phyloP scores from a whole-genome alignment of 2,329 filamentous ascomycete genomes.

The Zymoseptoria crescenta region DNA sequence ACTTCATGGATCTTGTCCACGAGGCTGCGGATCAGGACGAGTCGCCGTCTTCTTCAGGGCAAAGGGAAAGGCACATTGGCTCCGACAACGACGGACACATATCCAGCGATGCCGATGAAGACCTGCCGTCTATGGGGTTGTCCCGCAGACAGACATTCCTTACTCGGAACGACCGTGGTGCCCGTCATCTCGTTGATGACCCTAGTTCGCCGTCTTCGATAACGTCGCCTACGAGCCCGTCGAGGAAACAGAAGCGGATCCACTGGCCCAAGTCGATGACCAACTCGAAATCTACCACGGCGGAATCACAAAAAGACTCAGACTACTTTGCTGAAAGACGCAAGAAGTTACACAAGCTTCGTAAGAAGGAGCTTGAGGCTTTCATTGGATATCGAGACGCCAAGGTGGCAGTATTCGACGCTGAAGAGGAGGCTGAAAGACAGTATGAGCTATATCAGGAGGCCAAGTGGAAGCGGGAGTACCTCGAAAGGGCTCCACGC shows the following conservation, averaged over 20 bases:
- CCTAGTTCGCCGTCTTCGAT: background rate
- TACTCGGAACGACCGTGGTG: slow-evolving; percentile 9
- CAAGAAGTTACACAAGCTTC: slow-evolving; percentile 26
- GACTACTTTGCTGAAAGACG: slow-evolving; percentile 24
- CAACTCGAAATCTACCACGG: background rate
- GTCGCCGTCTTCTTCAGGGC: slow-evolving; percentile 5
- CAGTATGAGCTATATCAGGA: slow-evolving; percentile 22
- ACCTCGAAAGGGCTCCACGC: slow-evolving; percentile 26
- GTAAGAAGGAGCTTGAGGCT: slow-evolving; percentile 23
- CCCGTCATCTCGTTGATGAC: slow-evolving; percentile 9
- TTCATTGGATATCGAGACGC: slow-evolving; percentile 26
- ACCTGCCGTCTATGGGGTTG: slow-evolving; percentile 22
- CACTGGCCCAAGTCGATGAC: slow-evolving; percentile 7
- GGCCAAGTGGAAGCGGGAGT: slow-evolving; percentile 27
- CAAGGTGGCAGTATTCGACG: slow-evolving; percentile 27
- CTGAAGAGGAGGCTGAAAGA: slow-evolving; percentile 24
- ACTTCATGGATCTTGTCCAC: slow-evolving; percentile 21
- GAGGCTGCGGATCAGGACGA: background rate
- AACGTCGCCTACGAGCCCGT: slow-evolving; percentile 6
- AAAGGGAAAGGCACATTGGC: slow-evolving; percentile 10
- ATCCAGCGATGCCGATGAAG: slow-evolving; percentile 30
- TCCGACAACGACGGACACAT: slow-evolving; percentile 21
- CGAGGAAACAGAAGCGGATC: slow-evolving; percentile 14
- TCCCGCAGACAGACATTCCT: slow-evolving; percentile 20
- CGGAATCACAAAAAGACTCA: slow-evolving; percentile 9